Evolutionary conservation across 352 stramenopile genomes (phyloP).

Genomic region (Phytophthora boehmeriae): DNA sequence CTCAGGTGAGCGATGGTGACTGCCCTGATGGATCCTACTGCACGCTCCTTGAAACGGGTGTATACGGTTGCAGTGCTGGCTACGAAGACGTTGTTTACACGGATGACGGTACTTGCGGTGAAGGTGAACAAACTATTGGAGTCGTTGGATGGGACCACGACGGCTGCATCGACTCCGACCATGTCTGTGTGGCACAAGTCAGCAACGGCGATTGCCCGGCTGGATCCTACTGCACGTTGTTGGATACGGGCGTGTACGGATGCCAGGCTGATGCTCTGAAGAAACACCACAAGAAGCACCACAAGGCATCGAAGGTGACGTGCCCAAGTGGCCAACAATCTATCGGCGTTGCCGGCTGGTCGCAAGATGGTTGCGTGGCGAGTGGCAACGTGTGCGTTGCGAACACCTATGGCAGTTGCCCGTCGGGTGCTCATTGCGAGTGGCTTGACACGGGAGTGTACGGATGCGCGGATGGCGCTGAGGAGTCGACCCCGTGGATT

Average conservation of each 20-base stretch:
- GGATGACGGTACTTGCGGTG: conserved; percentile 6
- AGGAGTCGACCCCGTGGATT: conserved; percentile 25
- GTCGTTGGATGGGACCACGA: conserved; percentile 28
- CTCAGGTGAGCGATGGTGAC: conserved; percentile 9
- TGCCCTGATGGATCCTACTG: conserved; percentile 23
- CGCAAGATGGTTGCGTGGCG: conserved; percentile 19
- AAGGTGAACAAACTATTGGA: conserved; percentile 23
- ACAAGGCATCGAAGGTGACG: neutral
- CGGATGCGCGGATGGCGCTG: conserved; percentile 27
- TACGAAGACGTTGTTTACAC: neutral
- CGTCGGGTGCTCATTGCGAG: conserved; percentile 26
- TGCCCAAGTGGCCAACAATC: conserved; percentile 25
- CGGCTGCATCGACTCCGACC: conserved; percentile 24
- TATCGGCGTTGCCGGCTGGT: conserved; percentile 26
- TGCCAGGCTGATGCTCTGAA: conserved; percentile 10
- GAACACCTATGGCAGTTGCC: conserved; percentile 26
- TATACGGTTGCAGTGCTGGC: conserved; percentile 22
- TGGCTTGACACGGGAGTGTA: conserved; percentile 35
- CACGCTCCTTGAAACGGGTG: conserved; percentile 19
- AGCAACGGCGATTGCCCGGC: conserved; percentile 10
- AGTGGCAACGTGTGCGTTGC: conserved; percentile 28
- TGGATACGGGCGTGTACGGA: conserved; percentile 25
- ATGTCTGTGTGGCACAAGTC: conserved; percentile 19
- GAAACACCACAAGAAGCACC: conserved; percentile 8
- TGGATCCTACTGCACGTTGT: conserved; percentile 26